These are phyloP conservation scores for Spinacia oleracea DNA, from an alignment of 179 eudicot genomes.

Conservation along the genomic window DNA sequence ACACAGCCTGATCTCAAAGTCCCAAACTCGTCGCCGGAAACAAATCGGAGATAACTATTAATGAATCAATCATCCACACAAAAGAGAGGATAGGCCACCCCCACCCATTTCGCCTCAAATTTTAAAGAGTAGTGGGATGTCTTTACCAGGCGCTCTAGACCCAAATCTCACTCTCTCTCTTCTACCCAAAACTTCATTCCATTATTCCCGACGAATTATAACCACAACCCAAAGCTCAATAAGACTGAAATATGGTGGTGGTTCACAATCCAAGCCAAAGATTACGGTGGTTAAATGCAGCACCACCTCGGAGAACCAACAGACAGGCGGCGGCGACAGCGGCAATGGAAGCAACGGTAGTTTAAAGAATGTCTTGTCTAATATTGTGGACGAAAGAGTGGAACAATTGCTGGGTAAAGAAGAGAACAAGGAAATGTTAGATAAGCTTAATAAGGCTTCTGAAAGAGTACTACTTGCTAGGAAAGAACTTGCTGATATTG, in stretches of 20 bases:
- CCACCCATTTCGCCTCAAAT: background rate
- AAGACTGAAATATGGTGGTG: background rate
- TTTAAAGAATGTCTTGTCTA: slow-evolving; percentile 54
- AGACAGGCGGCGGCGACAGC: slow-evolving; percentile 20
- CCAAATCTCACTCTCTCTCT: slow-evolving; percentile 19
- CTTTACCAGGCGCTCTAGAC: slow-evolving; percentile 23
- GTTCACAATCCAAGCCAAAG: background rate
- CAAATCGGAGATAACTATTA: background rate
- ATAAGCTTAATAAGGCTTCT: slow-evolving; percentile 69
- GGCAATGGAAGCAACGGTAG: slow-evolving; percentile 25
- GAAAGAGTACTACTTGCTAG: slow-evolving; percentile 75
- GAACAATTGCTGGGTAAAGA: slow-evolving; percentile 64
- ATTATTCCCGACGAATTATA: background rate
- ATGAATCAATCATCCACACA: slow-evolving; percentile 11
- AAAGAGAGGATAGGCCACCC: background rate
- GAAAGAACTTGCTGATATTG: slow-evolving; percentile 68
- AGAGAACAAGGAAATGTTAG: slow-evolving; percentile 75
- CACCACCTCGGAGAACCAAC: slow-evolving; percentile 31
- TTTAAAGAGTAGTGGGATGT: slow-evolving; percentile 1
- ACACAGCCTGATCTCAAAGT: background rate
- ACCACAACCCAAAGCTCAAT: slow-evolving; percentile 12
- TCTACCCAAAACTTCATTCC: slow-evolving; percentile 21
- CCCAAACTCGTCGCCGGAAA: background rate
- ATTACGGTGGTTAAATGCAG: slow-evolving; percentile 32
- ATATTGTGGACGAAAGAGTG: slow-evolving; percentile 66